A percentile compares a stretch with the other conserved stretches of the same genome.
Evolutionary conservation across 345 rosid genomes (phyloP).

Genomic region (Brassica nigra): DNA sequence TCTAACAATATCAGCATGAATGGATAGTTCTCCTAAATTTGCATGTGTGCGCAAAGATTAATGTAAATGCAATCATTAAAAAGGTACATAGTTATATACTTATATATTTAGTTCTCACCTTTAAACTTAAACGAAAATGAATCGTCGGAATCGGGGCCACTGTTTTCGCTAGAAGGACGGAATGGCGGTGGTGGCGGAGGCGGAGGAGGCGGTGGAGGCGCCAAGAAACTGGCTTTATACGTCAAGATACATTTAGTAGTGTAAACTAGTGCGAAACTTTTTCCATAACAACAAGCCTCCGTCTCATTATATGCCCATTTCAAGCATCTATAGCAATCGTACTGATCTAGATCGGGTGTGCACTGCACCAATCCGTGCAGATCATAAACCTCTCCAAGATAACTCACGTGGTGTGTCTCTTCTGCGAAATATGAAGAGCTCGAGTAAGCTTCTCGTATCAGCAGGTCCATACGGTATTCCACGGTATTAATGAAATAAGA

Average conservation of each 20-base stretch:
- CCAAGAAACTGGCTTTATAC: constrained; percentile 1
- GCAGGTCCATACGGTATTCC: constrained; percentile 1
- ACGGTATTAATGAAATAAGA: background rate
- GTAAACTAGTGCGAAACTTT: constrained; percentile 6
- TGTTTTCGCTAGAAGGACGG: background rate
- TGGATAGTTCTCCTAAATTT: background rate
- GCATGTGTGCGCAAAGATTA: background rate
- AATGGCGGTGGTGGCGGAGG: constrained; percentile 4
- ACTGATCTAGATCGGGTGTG: constrained; percentile 20
- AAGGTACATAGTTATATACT: background rate
- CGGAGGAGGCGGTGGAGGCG: constrained; percentile 18
- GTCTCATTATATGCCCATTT: constrained; percentile 23
- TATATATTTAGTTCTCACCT: background rate
- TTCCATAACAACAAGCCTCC: constrained; percentile 19
- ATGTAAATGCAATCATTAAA: background rate
- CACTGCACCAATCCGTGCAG: constrained; percentile 15
- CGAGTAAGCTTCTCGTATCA: constrained; percentile 30
- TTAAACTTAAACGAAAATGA: constrained; percentile 4
- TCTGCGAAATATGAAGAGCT: constrained; percentile 22
- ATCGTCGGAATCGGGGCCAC: background rate
- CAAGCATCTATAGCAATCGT: constrained; percentile 27
- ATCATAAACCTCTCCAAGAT: constrained; percentile 15
- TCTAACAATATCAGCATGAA: no score
- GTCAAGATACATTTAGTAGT: constrained; percentile 10
- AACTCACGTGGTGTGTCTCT: constrained; percentile 9